Conservation (phyloP, 805 yeast genomes). For the Yarrowia deformans region DNA sequence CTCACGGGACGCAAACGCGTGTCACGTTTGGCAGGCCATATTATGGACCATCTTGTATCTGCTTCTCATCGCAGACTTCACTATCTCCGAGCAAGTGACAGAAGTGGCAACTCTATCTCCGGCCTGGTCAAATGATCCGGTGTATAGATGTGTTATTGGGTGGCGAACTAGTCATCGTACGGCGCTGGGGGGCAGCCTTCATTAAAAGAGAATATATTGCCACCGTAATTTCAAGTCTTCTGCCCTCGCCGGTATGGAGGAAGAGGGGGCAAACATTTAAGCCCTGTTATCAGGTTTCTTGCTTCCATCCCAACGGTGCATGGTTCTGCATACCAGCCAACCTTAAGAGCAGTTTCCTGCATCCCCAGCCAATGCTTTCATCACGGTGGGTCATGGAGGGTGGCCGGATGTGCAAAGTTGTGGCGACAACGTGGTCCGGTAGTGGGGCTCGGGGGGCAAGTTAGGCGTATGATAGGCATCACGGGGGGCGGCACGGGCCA, state of each 20-base stretch:
- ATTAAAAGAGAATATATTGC: background rate
- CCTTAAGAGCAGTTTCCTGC: conserved; percentile 8
- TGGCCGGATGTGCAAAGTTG: conserved; percentile 31
- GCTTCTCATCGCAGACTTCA: background rate
- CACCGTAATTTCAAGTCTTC: conserved; percentile 20
- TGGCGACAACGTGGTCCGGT: conserved; percentile 18
- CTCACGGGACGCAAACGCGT: conserved; percentile 7
- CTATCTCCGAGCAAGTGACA: conserved; percentile 15
- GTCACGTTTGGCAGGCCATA: background rate
- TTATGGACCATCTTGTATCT: too few relatives aligned
- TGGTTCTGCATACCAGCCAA: conserved; percentile 18
- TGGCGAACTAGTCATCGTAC: background rate
- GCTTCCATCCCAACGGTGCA: conserved; percentile 35
- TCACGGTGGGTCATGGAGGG: conserved; percentile 9
- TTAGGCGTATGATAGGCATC: background rate
- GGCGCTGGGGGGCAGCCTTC: background rate
- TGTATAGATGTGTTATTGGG: background rate
- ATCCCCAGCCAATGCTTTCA: conserved; percentile 31
- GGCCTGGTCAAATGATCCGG: conserved; percentile 24
- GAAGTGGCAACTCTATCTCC: conserved; percentile 10
- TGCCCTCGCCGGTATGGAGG: background rate
- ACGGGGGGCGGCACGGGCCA: background rate
- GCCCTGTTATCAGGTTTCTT: conserved; percentile 33
- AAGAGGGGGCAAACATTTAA: conserved; percentile 23
- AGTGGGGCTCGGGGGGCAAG: background rate